phyloP scores from a whole-genome alignment of 345 rosid species.

The Hypericum androsaemum region DNA sequence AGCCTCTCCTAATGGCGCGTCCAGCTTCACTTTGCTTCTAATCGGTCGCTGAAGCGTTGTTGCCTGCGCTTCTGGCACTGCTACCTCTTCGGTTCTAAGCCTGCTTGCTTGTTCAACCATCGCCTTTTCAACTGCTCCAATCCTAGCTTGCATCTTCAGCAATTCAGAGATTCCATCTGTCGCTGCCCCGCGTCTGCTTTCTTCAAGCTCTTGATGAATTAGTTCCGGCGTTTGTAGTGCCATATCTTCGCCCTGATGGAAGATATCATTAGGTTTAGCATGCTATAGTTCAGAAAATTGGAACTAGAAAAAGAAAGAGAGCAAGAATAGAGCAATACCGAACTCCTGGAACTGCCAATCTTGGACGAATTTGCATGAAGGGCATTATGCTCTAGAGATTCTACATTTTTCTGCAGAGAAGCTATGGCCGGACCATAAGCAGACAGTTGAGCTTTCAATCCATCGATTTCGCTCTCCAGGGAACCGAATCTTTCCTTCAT shows the following conservation, averaged over 20 bases:
- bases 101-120: slow-evolving; percentile 8
- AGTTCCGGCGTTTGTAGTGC: slow-evolving; percentile 22
- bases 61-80: slow-evolving; percentile 43
- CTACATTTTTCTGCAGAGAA: slow-evolving; percentile 14
- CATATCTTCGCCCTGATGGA: slow-evolving; percentile 15
- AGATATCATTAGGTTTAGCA: too few species aligned
- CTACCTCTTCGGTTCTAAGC: slow-evolving; percentile 26
- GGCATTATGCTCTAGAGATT: slow-evolving; percentile 21
- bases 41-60: slow-evolving; percentile 22
- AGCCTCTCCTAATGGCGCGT: slow-evolving; percentile 13
- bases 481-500: slow-evolving; percentile 16
- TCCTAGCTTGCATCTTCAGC: slow-evolving; percentile 38
- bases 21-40: slow-evolving; percentile 5
- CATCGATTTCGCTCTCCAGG: slow-evolving; percentile 19
- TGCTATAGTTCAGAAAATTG: too few species aligned
- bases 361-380: slow-evolving; percentile 15
- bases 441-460: slow-evolving; percentile 21
- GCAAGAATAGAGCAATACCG: slow-evolving; percentile 23
- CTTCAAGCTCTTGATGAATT: slow-evolving; percentile 19
- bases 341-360: slow-evolving; percentile 12
- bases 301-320: too few species aligned
- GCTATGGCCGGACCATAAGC: slow-evolving; percentile 20
- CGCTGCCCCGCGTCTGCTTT: slow-evolving; percentile 15
- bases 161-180: slow-evolving; percentile 31
- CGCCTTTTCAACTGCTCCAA: slow-evolving; percentile 34